These are phyloP conservation scores for Cryptosporidium parvum DNA, from an alignment of 169 alveolate species.

Conservation along the genomic window DNA sequence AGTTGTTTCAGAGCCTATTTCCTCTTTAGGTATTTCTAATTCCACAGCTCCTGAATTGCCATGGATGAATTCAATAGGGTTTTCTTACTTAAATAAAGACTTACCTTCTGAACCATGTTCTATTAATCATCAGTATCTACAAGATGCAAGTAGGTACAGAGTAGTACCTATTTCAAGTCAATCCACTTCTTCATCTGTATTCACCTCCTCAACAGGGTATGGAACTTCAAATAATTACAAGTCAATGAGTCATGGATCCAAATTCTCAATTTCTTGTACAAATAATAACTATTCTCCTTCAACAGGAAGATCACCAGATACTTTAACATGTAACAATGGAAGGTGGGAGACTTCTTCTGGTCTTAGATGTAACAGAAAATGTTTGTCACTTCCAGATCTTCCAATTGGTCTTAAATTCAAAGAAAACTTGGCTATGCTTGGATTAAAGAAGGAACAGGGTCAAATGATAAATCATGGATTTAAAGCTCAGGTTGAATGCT, in stretches of 20 bases:
- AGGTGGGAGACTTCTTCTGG: slow-evolving; percentile 70
- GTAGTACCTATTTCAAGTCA: neutral
- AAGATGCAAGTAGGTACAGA: slow-evolving; percentile 39
- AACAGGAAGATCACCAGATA: slow-evolving; percentile 61
- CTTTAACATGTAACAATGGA: slow-evolving; percentile 53
- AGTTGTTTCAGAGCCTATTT: slow-evolving; percentile 8
- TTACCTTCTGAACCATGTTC: slow-evolving; percentile 66
- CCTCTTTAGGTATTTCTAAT: slow-evolving; percentile 37
- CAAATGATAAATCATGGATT: slow-evolving; percentile 21
- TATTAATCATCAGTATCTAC: slow-evolving; percentile 22
- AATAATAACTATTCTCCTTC: slow-evolving; percentile 26
- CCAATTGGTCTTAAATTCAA: slow-evolving; percentile 18
- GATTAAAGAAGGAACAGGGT: neutral
- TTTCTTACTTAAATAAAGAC: slow-evolving; percentile 27
- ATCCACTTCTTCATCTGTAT: neutral
- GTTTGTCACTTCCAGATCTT: neutral
- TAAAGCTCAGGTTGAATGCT: slow-evolving; percentile 25
- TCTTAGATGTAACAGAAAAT: slow-evolving; percentile 27
- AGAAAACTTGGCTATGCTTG: neutral
- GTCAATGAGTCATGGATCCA: slow-evolving; percentile 46
- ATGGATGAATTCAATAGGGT: slow-evolving; percentile 73
- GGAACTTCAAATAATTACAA: neutral
- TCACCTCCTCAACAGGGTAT: neutral
- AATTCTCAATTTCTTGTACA: slow-evolving; percentile 48
- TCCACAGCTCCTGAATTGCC: slow-evolving; percentile 65